Base-by-base conservation (phyloP, 768 basidiomycete species). In the Hygrocybe punicea region DNA sequence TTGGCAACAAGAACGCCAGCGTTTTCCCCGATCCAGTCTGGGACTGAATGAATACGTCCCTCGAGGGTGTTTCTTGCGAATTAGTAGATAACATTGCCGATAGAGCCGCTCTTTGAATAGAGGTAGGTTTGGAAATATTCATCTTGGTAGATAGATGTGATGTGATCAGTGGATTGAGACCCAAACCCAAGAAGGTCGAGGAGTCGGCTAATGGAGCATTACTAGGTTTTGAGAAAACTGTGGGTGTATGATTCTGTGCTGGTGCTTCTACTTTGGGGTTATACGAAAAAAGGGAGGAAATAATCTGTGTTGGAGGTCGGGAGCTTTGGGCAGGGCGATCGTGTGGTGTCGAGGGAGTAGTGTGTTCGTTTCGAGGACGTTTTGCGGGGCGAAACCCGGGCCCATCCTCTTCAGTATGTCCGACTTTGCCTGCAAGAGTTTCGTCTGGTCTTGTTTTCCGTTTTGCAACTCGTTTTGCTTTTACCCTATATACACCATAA, bases 1-100 rank as follows among this genome's bases (percentile, higher is more conserved):
- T 93, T 24, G 96, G 96, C 10, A 98, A 83, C 21, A 98, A 82
- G 76, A 91, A 98, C 3, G 94, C 83, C 21, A 98, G 75, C 0
- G 95, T 98, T 74, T 98, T 98, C 67, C 96, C 96, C 0, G 95
- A 98, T 55, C 96, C 96, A 8, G 96, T 98, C 69, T 98, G 94
- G 11, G 93, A 91, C 71, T 97, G 95, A 55, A 98, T 91, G 71
- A 97, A 95, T 13, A 90, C 83, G 71, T 96, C 93, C 58, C 89
- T 78, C 49, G 75, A 74, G 48, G 63, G 60, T 58, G 71, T 73
- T 60, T 69, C 74, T 24, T 71, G 62, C 0, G 77, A 69, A 7
- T 67, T 58, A 7, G 71, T 64, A 37, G 69, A 72, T 23, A 77
- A 68, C 51, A 73, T 73, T 34, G 78, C 67, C 3, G 90, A 79